Base-by-base conservation (phyloP, 1,284 basidiomycete genomes). In the Sporisorium reilianum region DNA sequence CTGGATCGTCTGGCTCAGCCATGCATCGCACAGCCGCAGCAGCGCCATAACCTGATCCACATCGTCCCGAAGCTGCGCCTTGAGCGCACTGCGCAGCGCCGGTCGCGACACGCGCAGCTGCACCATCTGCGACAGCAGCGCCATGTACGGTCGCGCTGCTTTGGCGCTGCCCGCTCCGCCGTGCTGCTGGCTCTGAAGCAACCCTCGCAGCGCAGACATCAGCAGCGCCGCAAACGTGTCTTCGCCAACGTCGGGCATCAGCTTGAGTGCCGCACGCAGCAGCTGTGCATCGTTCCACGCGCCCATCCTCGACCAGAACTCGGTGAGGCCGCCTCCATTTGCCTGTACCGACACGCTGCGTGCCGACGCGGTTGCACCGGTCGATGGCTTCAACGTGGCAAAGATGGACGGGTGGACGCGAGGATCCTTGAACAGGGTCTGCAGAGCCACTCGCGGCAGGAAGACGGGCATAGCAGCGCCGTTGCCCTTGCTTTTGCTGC, bases 21-120 rank as follows among this genome's bases (percentile, higher is more conserved):
- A 75, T 4, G 44, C 55, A 30, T 71, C 67, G 64, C 67, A 67
- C 23, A 71, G 66, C 64, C 67, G 67, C 45, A 75, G 44, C 45
- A 75, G 50, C 9, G 59, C 68, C 59, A 61, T 57, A 5, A 75
- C 68, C 32, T 61, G 44, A 25, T 64, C 57, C 11, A 71, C 73
- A 26, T 67, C 54, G 42, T 75, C 56, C 5, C 65, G 58, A 40
- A 75, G 36, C 36, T 70, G 64, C 10, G 32, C 34, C 38, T 71
- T 75, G 41, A 75, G 56, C 9, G 67, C 63, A 28, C 48, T 61
- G n/a, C 73, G 60, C 26, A 75, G 52, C 16, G 60, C 59, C 4
- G 73, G 60, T n/a, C 73, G 44, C 16, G 73, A 75, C 8, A 71
- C 54, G 2, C 42, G 57, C n/a, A 67, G 25, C 46, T 57, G 41